Evolutionary conservation across 371 early-diverging fungal genomes (phyloP), one percentile per base, ranked within the genome.

Genomic region (Nosema bombycis): DNA sequence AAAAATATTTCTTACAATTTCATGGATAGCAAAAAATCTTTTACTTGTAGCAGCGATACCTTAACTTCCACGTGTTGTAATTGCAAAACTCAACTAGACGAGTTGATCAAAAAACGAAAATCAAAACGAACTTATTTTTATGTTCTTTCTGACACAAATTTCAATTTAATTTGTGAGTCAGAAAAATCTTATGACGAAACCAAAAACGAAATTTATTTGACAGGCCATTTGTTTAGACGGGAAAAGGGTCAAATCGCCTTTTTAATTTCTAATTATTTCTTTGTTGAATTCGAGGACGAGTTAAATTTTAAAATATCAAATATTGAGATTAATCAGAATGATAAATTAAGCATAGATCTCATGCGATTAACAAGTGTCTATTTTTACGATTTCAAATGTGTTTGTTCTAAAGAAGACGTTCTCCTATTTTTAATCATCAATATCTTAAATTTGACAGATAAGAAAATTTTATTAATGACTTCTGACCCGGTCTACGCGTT

Each of bases 31-130:
- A 66, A 66, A 38, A 66, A 38, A 24, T 12, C 66, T 37, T 66
- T 66, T 38, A 66, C 24, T 21, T 34, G 23, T 37, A 10, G n/a
- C 1, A 34, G 23, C 4, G 24, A 37, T 34, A 3, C 6, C 18
- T 32, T 3, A 34, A 12, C 28, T 3, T 36, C 23, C 12, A 66
- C 33, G 1, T 66, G 66, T 66, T 37, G 32, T 21, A 66, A 66
- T 37, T 66, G 66, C 36, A 66, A 66, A 66, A 37, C 33, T n/a
- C 1, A 37, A 36, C 66, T 66, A 2, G 36, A 10, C 2, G 66
- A 66, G 24, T 2, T 28, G n/a, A 66, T 66, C 2, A 37, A 66
- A 66, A 32, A 21, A 3, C 32, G 66, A 24, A 36, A 3, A 4
- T 66, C n/a, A 36, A 37, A 6, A 3, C 32, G 2, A 28, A 14